Evolutionary conservation across 345 rosid genomes (phyloP).

Genomic region (Sonneratia alba): DNA sequence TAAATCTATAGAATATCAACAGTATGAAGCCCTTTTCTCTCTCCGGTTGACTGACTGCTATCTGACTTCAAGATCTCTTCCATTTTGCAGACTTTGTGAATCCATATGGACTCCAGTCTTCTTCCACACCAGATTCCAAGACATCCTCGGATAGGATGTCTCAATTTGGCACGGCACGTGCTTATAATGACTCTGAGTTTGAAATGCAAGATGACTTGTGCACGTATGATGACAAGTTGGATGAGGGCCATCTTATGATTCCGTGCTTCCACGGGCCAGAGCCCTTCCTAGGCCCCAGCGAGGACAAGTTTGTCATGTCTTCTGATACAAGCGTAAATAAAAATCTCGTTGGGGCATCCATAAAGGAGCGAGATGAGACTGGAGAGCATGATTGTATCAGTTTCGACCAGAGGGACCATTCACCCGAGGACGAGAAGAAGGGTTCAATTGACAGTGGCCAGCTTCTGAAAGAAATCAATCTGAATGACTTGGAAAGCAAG

Average conservation of each 20-base stretch:
- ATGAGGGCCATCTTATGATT: conserved; percentile 60
- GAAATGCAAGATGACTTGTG: conserved; percentile 44
- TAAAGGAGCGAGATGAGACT: neutral
- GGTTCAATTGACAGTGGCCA: neutral
- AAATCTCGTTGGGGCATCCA: neutral
- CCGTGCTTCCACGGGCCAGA: conserved; percentile 51
- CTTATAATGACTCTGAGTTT: conserved; percentile 47
- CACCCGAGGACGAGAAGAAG: neutral
- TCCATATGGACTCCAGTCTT: conserved; percentile 73
- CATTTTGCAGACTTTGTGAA: conserved; percentile 58
- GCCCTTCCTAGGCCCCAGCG: conserved; percentile 45
- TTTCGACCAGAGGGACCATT: neutral
- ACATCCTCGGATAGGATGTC: conserved; percentile 63
- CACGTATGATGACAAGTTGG: conserved; percentile 42
- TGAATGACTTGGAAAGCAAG: neutral
- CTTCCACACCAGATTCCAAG: conserved; percentile 41
- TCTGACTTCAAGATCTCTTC: neutral
- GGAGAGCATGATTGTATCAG: neutral
- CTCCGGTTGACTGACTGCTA: neutral
- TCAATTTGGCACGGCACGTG: conserved; percentile 81
- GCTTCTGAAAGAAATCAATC: neutral
- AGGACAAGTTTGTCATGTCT: conserved; percentile 68
- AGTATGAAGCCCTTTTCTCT: neutral
- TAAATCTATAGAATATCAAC: neutral
- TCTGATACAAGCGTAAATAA: conserved; percentile 23